Base-by-base conservation (phyloP, 805 yeast species). In the Suhomyces sp. region DNA sequence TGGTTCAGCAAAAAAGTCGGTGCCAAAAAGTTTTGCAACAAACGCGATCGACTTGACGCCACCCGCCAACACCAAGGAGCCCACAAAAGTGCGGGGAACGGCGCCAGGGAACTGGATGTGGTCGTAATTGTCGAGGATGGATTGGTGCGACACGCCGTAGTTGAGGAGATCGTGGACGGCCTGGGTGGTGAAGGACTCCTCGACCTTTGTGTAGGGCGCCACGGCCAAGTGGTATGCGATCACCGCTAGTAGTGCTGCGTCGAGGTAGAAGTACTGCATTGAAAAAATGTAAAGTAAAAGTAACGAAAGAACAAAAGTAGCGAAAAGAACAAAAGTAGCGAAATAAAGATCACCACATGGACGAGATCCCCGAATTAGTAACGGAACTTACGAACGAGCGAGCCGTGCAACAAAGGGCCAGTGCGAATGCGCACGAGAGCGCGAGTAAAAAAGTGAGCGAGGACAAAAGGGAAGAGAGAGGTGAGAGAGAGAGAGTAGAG, bases 191-290 rank as follows among this genome's bases (percentile, higher is more conserved):
- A 93, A 93, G 27, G 97, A 89, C 67, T 93, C 98, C 66, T 93
- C 97, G 0, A 93, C 97, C 69, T 93, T 93, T 1, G 97, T 87
- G 68, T 73, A 90, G 0, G 97, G 97, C 0, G 97, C 79, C 1
- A 81, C 60, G 9, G 73, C 57, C 55, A 87, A 60, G 64, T 86
- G 84, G 46, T 70, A 68, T 1, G 76, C 65, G 9, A 87, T 76
- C 5, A 79, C 65, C 3, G 70, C 73, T 19, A 87, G 53, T 56
- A 59, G 33, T 29, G 54, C 59, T 1, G 60, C 56, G 46, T 66
- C 67, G 10, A 67, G 57, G 15, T 59, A 13, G 51, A 42, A 54
- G 46, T 47, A 58, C 40, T 60, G 51, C 67, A 65, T 63, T 23
- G 15, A 38, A 38, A 42, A 23, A 17, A 24, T 9, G 15, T 17